Conservation (phyloP, 1,284 basidiomycete genomes). For the Ceratobasidium sp. region DNA sequence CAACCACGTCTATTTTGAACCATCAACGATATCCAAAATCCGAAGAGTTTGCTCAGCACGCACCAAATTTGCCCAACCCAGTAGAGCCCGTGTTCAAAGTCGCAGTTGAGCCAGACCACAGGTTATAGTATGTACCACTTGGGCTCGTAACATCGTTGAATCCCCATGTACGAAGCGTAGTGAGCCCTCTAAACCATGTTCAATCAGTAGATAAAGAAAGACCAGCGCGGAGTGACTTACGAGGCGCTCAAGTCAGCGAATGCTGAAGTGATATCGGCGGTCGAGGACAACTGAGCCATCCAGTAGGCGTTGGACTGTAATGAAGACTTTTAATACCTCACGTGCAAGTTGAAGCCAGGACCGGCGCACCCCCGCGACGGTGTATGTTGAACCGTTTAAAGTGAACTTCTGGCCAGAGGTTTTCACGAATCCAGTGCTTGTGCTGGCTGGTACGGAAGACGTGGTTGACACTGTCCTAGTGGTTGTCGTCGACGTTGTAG, state of each 20-base stretch:
- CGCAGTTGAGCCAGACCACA: constrained; percentile 66
- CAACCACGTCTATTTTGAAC: constrained; percentile 39
- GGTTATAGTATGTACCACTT: constrained; percentile 68
- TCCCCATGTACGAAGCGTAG: constrained; percentile 73
- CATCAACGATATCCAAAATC: not conserved
- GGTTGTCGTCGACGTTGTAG: constrained; percentile 5
- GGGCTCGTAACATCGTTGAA: constrained; percentile 74
- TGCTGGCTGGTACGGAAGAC: constrained; percentile 52
- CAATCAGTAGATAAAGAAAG: not conserved
- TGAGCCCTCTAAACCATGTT: constrained; percentile 59
- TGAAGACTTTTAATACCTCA: constrained; percentile 62
- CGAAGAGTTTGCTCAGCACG: constrained; percentile 52
- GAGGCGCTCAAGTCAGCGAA: constrained; percentile 68
- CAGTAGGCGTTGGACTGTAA: constrained; percentile 36
- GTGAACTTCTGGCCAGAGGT: constrained; percentile 62
- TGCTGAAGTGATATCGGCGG: constrained; percentile 62
- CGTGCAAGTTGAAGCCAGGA: constrained; percentile 52
- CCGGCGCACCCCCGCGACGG: constrained; percentile 62
- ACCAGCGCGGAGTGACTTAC: not conserved
- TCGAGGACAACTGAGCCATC: constrained; percentile 50
- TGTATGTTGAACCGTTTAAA: constrained; percentile 66
- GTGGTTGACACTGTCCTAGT: constrained; percentile 52
- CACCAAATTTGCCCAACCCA: constrained; percentile 69
- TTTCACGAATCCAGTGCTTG: constrained; percentile 63
- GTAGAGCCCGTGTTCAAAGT: constrained; percentile 69